These are phyloP conservation scores for Perilla frutescens DNA, from an alignment of 257 asterid genomes.

Conservation along the genomic window DNA sequence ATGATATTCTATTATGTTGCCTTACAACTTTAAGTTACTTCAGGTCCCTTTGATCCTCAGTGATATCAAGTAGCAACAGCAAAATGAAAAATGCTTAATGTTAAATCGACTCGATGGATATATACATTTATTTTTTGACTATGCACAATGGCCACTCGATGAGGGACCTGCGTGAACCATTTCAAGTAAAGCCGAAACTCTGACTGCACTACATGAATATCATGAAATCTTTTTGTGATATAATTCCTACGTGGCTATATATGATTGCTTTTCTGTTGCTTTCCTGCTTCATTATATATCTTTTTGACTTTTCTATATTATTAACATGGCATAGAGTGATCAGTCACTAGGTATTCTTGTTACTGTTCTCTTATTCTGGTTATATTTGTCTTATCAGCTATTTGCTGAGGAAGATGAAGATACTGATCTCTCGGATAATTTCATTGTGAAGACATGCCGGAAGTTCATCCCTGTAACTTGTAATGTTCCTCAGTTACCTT, in stretches of 20 bases:
- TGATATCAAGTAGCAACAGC: conserved; percentile 11
- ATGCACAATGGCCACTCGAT: conserved; percentile 24
- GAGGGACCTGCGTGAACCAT: conserved; percentile 17
- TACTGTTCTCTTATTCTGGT: conserved; percentile 32
- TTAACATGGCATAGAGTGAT: conserved; percentile 17
- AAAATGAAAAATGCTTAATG: conserved; percentile 2
- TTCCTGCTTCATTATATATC: conserved; percentile 18
- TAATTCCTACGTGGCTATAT: background rate
- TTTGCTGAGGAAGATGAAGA: conserved; percentile 83
- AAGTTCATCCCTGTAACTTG: conserved; percentile 93
- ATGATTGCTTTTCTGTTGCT: background rate
- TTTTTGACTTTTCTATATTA: conserved; percentile 19
- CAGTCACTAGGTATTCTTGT: conserved; percentile 10
- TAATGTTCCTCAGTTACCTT: conserved; percentile 45
- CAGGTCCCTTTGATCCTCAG: background rate
- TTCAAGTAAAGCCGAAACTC: conserved; percentile 1
- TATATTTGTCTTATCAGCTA: conserved; percentile 54
- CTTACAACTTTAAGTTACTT: conserved; percentile 1
- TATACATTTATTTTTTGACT: conserved; percentile 8
- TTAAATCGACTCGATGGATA: background rate
- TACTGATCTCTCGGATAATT: conserved; percentile 85
- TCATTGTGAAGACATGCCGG: conserved; percentile 95
- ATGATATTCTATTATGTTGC: background rate
- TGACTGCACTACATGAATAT: background rate
- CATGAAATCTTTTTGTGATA: conserved; percentile 1